Evolutionary conservation across 2,329 filamentous ascomycete species (phyloP).

Genomic region (Aureobasidium subglaciale): DNA sequence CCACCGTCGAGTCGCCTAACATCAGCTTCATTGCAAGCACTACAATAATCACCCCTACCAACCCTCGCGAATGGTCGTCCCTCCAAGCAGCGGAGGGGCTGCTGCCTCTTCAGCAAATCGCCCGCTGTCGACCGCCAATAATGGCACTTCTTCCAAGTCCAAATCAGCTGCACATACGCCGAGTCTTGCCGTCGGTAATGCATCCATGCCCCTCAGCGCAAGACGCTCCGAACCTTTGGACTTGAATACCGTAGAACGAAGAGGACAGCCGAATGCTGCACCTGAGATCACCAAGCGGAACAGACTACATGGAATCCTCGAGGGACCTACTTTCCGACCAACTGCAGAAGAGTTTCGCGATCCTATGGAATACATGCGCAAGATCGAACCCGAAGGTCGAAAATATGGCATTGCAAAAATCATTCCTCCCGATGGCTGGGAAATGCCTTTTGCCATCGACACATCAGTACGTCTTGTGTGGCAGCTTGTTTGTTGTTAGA

Average conservation of each 20-base stretch:
- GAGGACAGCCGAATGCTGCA: constrained; percentile 70
- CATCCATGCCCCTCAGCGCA: constrained; percentile 54
- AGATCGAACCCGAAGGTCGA: constrained; percentile 77
- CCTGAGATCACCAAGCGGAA: constrained; percentile 69
- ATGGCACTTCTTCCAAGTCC: neutral
- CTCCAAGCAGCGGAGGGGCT: constrained; percentile 23
- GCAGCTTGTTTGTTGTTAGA: constrained; percentile 10
- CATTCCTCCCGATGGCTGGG: constrained; percentile 88
- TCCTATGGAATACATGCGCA: constrained; percentile 86
- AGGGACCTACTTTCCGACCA: constrained; percentile 84
- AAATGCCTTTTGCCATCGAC: constrained; percentile 90
- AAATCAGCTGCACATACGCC: constrained; percentile 13
- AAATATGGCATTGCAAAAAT: constrained; percentile 94
- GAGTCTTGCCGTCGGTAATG: constrained; percentile 26
- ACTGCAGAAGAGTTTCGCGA: constrained; percentile 93
- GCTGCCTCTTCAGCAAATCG: constrained; percentile 14
- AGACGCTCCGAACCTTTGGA: constrained; percentile 66
- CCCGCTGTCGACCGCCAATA: constrained; percentile 1
- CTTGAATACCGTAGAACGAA: constrained; percentile 81
- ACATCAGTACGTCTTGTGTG: constrained; percentile 64
- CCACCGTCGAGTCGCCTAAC: neutral
- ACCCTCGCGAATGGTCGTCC: constrained; percentile 24
- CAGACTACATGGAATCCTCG: constrained; percentile 75
- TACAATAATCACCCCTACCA: neutral
- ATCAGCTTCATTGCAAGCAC: neutral